Evolutionary conservation across 1,284 basidiomycete species (phyloP), one percentile per base, ranked within the genome.

Genomic region (Ustilago shanxiensis): DNA sequence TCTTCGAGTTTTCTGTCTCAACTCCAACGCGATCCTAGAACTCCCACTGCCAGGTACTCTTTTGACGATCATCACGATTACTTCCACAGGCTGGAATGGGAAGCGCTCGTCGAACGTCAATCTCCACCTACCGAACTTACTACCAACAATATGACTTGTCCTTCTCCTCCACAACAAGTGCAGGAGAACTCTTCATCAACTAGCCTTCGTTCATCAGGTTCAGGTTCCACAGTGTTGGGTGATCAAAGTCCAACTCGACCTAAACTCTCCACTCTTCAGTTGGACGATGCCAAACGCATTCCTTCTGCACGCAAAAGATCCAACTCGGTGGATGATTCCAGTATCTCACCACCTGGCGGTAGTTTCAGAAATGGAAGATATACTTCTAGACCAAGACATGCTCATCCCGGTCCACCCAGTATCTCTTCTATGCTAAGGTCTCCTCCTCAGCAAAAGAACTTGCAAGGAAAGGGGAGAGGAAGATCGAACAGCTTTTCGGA

Each of bases 41-140:
- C 68, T 7, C 68, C 73, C 7, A 67, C 65, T 0, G 68, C 58
- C 4, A 50, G 73, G 6, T 76, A 76, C 45, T 71, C 68, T 14
- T 76, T 76, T 55, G 73, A 76, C 73, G 73, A 76, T 52, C 73
- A 76, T 26, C 68, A 76, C 3, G 68, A 76, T 61, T 76, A 76
- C 59, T 67, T 71, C 13, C 59, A 71, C 24, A 56, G 68, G 3
- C 65, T 71, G 57, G 63, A 76, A 49, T 71, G 64, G 65, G 73
- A 71, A 54, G 71, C 71, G 9, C 66, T 73, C 16, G 53, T 68
- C 24, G 37, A 55, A 55, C 37, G 11, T 2, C 39, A 57, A 45
- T 33, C 58, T 14, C 44, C 55, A n/a, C 13, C 69, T 26, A 35
- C 58, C 14, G 29, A 35, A 16, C 8, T 20, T 16, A 9, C 7